These are phyloP conservation scores for Theileria parva DNA, from an alignment of 169 alveolate genomes.

Conservation along the genomic window DNA sequence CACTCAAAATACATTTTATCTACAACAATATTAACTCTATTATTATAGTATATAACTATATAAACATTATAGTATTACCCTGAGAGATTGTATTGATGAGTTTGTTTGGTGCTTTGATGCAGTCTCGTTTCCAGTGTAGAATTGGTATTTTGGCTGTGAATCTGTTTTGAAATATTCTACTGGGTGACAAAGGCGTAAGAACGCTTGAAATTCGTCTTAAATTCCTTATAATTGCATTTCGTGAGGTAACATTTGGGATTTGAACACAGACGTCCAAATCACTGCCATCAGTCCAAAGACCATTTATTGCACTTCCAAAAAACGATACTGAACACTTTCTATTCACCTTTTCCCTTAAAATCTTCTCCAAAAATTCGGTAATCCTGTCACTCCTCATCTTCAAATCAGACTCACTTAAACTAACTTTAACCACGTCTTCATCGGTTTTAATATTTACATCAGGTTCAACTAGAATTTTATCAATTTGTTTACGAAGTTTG, in stretches of 20 bases:
- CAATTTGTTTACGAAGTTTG: neutral
- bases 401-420: constrained; percentile 7
- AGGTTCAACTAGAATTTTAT: neutral
- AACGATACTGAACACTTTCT: constrained; percentile 48
- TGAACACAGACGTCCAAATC: constrained; percentile 78
- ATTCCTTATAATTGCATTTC: constrained; percentile 70
- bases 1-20: constrained; percentile 6
- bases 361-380: constrained; percentile 15
- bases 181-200: constrained; percentile 65
- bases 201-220: constrained; percentile 68
- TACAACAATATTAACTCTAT: neutral
- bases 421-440: neutral
- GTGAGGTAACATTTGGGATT: constrained; percentile 69
- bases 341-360: constrained; percentile 47
- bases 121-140: constrained; percentile 66
- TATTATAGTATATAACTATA: neutral
- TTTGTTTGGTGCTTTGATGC: neutral
- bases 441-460: neutral
- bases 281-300: constrained; percentile 78
- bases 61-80: neutral
- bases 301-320: constrained; percentile 77
- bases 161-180: constrained; percentile 72
- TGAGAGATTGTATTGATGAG: neutral
- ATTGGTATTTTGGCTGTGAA: constrained; percentile 81
- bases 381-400: constrained; percentile 6